A percentile compares a stretch with the other conserved stretches of the same genome.
Evolutionary conservation across 257 asterid genomes (phyloP).

Genomic region (Capsicum chinense): DNA sequence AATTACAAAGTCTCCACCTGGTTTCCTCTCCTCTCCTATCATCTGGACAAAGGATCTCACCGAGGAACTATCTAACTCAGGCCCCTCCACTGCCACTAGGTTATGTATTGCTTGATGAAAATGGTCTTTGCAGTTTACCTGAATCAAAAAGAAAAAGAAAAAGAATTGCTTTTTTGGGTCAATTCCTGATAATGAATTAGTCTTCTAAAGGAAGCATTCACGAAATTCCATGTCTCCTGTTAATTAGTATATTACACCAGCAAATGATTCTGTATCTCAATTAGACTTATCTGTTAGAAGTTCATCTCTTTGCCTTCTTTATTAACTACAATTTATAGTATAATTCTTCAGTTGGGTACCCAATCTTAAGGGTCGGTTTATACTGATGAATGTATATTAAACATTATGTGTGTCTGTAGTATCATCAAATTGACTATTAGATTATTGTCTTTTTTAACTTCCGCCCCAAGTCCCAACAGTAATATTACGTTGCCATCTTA

Average conservation of each 20-base stretch:
- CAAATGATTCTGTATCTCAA: background rate
- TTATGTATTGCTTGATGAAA: background rate
- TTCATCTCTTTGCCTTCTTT: background rate
- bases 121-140: background rate
- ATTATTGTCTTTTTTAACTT: background rate
- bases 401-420: background rate
- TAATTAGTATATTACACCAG: background rate
- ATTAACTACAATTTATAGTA: background rate
- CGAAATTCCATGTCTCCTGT: background rate
- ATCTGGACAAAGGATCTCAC: background rate
- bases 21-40: background rate
- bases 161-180: background rate
- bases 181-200: background rate
- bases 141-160: background rate
- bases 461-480: background rate
- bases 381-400: background rate
- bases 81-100: background rate
- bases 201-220: background rate
- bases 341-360: background rate
- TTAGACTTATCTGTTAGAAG: background rate
- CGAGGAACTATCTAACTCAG: background rate
- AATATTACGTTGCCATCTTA: background rate
- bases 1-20: background rate
- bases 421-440: conserved; percentile 9
- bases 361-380: background rate